A percentile compares a stretch with the other conserved stretches of the same genome.
Evolutionary conservation across 2,329 filamentous ascomycete genomes (phyloP).

Genomic region (Exophiala dermatitidis): DNA sequence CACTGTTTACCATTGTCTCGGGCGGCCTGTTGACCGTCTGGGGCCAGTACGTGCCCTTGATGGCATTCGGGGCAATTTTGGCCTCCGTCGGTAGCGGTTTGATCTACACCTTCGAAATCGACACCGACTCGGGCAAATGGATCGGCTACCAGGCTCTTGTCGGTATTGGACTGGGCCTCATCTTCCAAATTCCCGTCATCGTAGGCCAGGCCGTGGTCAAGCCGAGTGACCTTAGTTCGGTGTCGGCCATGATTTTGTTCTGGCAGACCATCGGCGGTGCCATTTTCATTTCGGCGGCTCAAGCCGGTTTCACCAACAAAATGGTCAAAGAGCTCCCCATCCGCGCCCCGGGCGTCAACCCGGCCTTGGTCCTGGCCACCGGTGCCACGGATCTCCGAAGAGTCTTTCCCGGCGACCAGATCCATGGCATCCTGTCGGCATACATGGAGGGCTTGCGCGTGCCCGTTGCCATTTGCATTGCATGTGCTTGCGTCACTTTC

Average conservation of each 20-base stretch:
- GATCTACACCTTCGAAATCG: conserved; percentile 31
- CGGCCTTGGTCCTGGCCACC: conserved; percentile 26
- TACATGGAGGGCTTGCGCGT: conserved; percentile 32
- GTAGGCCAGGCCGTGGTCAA: conserved; percentile 27
- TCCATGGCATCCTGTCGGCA: conserved; percentile 28
- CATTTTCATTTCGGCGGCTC: conserved; percentile 30
- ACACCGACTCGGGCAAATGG: conserved; percentile 30
- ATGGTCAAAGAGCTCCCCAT: conserved; percentile 27
- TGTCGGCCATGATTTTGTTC: conserved; percentile 28
- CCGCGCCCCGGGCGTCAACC: conserved; percentile 27
- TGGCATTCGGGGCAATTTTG: conserved; percentile 27
- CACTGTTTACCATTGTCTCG: conserved; percentile 31
- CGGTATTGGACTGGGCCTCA: conserved; percentile 30
- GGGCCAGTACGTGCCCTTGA: conserved; percentile 28
- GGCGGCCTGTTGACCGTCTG: conserved; percentile 30
- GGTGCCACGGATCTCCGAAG: conserved; percentile 31
- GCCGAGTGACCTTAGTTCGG: conserved; percentile 29
- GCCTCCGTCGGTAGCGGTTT: conserved; percentile 30
- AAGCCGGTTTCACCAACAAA: conserved; percentile 33
- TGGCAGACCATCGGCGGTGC: conserved; percentile 10
- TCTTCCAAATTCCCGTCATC: conserved; percentile 30
- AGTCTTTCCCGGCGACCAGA: conserved; percentile 26
- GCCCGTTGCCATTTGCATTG: conserved; percentile 10
- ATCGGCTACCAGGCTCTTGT: conserved; percentile 35
- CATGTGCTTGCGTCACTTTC: not conserved